Base-by-base conservation (phyloP, 2,329 filamentous ascomycete genomes). In the Xylariales sp. region DNA sequence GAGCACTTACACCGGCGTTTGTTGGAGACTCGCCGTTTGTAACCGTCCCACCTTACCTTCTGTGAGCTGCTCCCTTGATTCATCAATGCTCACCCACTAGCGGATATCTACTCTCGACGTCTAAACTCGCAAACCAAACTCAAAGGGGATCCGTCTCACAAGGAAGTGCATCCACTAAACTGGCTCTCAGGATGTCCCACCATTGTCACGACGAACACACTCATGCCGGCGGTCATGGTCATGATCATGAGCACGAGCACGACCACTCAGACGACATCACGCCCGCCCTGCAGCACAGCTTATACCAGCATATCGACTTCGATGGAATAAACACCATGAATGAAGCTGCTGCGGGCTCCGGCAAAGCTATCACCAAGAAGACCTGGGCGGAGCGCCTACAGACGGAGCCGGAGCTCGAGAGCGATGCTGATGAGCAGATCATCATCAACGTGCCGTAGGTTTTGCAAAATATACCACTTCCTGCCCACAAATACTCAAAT, bases 261-360 rank as follows among this genome's bases (percentile, higher is more conserved):
- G 89, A 95, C 63, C 91, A 96, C 67, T 84, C 79, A 34, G 87
- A 97, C 69, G 91, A 97, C 69, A 80, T 95, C 55, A 90, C 87
- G 2, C 93, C 93, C 1, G 91, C 90, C 2, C 73, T 96, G 12
- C 91, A 97, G 64, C 84, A 83, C 54, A 88, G 89, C 31, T 81
- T 98, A 25, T 97, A 96, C 70, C 81, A 87, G 50, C 86, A 95
- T 61, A 89, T 98, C 64, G 80, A 90, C 61, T 96, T 97, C 66
- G 84, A 88, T 65, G 77, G 82, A 20, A 82, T 98, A 48, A 79
- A 73, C 27, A 93, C 91, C 0, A 69, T 96, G 41, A 98, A 98
- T 62, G 93, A 97, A 66, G 72, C 80, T 9, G 62, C 66, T 11
- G 68, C 80, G 6, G 78, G 82, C 45, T 76, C 82, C 1, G 93